Percentiles rank a stretch among this genome's conserved stretches.
Evolutionary conservation across 2,329 filamentous ascomycete species (phyloP).

Genomic region (Daldinia sp.): DNA sequence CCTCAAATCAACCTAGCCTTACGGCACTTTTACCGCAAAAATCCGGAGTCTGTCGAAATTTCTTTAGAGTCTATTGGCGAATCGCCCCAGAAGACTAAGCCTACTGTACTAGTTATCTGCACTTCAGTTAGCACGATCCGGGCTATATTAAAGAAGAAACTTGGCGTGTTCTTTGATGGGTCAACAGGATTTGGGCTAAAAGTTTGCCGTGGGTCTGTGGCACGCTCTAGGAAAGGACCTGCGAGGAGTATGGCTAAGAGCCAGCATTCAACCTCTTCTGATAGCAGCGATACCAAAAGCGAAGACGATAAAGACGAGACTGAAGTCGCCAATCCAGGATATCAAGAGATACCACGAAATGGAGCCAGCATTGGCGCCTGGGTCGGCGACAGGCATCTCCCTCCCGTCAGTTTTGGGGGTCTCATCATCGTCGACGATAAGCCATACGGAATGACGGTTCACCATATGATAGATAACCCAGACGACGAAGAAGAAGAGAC

Average conservation of each 20-base stretch:
- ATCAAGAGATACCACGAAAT: conserved; percentile 82
- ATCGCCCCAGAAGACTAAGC: conserved; percentile 72
- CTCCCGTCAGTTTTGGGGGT: conserved; percentile 91
- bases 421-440: conserved; percentile 86
- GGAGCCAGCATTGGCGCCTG: conserved; percentile 95
- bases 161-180: conserved; percentile 74
- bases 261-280: conserved; percentile 45
- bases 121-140: conserved; percentile 80
- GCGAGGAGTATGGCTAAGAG: conserved; percentile 57
- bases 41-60: conserved; percentile 82
- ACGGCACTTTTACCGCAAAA: conserved; percentile 76
- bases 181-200: conserved; percentile 73
- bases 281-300: conserved; percentile 49
- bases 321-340: conserved; percentile 75
- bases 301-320: conserved; percentile 56
- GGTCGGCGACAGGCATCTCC: conserved; percentile 84
- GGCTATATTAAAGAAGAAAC: conserved; percentile 75
- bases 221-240: conserved; percentile 67
- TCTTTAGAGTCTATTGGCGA: conserved; percentile 81
- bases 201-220: conserved; percentile 76
- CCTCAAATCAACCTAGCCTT: conserved; percentile 79
- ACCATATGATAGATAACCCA: conserved; percentile 90
- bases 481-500: conserved; percentile 54
- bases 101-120: conserved; percentile 82
- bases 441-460: conserved; percentile 93